Conservation (phyloP, 164 flowering plant genomes). For the Macadamia integrifolia region DNA sequence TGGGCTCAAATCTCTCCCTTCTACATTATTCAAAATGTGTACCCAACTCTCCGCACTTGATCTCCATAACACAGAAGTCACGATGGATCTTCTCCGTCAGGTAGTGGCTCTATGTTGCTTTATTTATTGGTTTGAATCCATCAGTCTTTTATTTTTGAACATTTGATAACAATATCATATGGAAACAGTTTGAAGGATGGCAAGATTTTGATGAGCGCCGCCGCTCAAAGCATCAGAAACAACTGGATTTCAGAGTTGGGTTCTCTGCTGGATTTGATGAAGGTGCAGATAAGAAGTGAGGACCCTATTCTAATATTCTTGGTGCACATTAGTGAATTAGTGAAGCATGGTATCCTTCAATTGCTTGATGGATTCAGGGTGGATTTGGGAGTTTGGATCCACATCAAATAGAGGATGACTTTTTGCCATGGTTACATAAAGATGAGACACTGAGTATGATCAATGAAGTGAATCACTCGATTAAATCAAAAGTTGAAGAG, state of each 20-base stretch:
- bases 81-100: conserved; percentile 76
- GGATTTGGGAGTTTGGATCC: too few relatives aligned
- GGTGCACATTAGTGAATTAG: too few relatives aligned
- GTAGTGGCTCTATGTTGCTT: conserved; percentile 21
- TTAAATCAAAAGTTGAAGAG: too few relatives aligned
- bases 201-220: conserved; percentile 73
- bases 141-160: background rate
- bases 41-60: conserved; percentile 61
- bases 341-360: too few relatives aligned
- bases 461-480: too few relatives aligned
- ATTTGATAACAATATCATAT: background rate
- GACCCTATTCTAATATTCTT: background rate
- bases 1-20: conserved; percentile 65
- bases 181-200: conserved; percentile 81
- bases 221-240: conserved; percentile 74
- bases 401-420: too few relatives aligned
- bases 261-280: conserved; percentile 65
- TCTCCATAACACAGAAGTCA: conserved; percentile 85
- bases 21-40: conserved; percentile 59
- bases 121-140: background rate
- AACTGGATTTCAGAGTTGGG: conserved; percentile 70
- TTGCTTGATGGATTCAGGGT: too few relatives aligned
- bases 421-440: too few relatives aligned
- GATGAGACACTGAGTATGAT: too few relatives aligned
- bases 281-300: conserved; percentile 74